Evolutionary conservation across 495 filamentous ascomycete species (phyloP).

Genomic region (Tuber aestivum): DNA sequence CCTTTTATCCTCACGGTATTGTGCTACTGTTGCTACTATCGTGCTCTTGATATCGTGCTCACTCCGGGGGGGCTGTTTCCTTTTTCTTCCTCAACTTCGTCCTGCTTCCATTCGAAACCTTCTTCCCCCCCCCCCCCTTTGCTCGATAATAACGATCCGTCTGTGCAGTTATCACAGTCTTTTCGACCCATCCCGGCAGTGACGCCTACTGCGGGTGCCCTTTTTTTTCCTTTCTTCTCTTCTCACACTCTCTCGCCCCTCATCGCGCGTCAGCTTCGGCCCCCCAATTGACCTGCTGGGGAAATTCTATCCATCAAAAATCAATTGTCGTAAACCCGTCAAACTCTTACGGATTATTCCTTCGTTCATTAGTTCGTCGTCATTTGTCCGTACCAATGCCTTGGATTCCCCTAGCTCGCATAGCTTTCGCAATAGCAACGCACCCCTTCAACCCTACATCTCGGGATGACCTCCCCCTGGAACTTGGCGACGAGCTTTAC

Average conservation of each 20-base stretch:
- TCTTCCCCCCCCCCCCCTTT: conserved; percentile 11
- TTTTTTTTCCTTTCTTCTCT: neutral
- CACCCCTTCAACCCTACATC: conserved; percentile 83
- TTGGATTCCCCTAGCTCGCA: conserved; percentile 93
- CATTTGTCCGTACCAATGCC: conserved; percentile 56
- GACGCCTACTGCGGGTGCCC: conserved; percentile 34
- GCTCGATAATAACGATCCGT: conserved; percentile 13
- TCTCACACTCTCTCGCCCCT: no score
- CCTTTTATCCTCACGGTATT: neutral
- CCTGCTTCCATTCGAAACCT: conserved; percentile 14
- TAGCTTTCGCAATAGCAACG: conserved; percentile 92
- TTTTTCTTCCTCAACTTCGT: conserved; percentile 19
- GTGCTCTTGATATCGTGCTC: neutral
- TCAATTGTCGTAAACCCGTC: neutral
- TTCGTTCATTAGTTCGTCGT: conserved; percentile 16
- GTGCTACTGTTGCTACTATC: neutral
- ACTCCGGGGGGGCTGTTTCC: conserved; percentile 10
- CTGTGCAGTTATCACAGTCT: conserved; percentile 18
- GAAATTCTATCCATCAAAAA: neutral
- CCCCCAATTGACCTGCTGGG: conserved; percentile 37
- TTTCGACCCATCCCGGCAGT: conserved; percentile 22
- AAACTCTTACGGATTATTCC: conserved; percentile 7
- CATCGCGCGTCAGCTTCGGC: neutral
- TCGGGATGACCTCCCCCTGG: conserved; percentile 88
- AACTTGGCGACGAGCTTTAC: conserved; percentile 96